Evolutionary conservation across 306 rosid species (phyloP).

Genomic region (Prunus salicina): DNA sequence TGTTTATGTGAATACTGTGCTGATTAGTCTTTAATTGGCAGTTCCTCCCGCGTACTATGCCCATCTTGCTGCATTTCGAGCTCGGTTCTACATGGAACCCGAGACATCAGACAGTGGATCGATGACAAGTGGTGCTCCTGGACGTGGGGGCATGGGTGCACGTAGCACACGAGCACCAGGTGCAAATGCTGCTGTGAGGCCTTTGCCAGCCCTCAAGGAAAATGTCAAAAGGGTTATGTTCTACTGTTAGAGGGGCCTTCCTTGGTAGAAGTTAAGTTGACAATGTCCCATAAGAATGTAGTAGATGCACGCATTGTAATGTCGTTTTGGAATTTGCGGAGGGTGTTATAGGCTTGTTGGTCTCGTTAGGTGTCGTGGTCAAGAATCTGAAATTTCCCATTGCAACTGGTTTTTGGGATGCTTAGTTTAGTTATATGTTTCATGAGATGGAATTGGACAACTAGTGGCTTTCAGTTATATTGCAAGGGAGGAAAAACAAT

Average conservation of each 20-base stretch:
- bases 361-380: neutral
- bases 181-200: conserved; percentile 71
- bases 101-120: conserved; percentile 89
- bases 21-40: conserved; percentile 27
- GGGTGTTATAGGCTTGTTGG: neutral
- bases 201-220: conserved; percentile 80
- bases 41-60: conserved; percentile 98
- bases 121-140: conserved; percentile 72
- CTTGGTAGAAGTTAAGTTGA: neutral
- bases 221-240: conserved; percentile 95
- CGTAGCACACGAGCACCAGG: conserved; percentile 67
- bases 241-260: conserved; percentile 46
- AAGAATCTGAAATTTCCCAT: neutral
- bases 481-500: too few species aligned
- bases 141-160: conserved; percentile 50
- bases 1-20: neutral
- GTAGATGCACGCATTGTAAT: neutral
- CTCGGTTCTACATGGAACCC: conserved; percentile 93
- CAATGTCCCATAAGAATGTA: neutral
- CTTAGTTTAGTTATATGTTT: neutral
- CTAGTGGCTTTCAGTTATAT: neutral
- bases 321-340: neutral
- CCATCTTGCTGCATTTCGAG: conserved; percentile 90
- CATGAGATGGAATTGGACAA: neutral
- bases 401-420: neutral